Percentiles rank a stretch among this genome's conserved stretches.
phyloP scores from a whole-genome alignment of 768 basidiomycete species.

The Artomyces pyxidatus region DNA sequence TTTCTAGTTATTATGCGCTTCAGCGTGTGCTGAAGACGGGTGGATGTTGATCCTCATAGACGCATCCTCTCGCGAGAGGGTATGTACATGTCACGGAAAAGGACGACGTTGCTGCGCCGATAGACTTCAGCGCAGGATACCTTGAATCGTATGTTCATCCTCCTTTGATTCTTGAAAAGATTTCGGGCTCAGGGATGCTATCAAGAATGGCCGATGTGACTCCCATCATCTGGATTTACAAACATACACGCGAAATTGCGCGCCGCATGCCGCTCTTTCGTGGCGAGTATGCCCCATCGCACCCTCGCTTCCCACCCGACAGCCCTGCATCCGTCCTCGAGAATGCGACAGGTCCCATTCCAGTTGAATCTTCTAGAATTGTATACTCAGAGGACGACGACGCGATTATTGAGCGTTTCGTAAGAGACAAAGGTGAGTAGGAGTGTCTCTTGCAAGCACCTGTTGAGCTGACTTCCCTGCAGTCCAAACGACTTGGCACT shows the following conservation, averaged over 20 bases:
- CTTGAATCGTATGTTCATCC: too few species aligned
- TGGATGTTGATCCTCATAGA: not conserved
- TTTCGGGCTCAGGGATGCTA: too few species aligned
- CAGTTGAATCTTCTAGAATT: constrained; percentile 20
- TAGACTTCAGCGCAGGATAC: constrained; percentile 17
- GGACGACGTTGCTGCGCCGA: constrained; percentile 11
- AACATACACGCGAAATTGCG: constrained; percentile 40
- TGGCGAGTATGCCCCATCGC: constrained; percentile 18
- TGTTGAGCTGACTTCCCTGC: too few species aligned
- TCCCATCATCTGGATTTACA: constrained; percentile 42
- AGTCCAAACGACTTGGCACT: constrained; percentile 25
- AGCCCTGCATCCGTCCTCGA: constrained; percentile 20
- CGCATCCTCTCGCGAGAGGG: constrained; percentile 14
- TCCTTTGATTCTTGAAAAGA: too few species aligned
- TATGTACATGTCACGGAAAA: constrained; percentile 16
- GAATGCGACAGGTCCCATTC: constrained; percentile 14
- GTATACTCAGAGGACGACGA: constrained; percentile 26
- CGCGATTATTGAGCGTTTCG: constrained; percentile 22
- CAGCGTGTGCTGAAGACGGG: not conserved
- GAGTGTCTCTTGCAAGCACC: too few species aligned
- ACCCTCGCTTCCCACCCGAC: constrained; percentile 22
- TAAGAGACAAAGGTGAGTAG: constrained; percentile 11
- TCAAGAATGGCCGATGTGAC: constrained; percentile 26
- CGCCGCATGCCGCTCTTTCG: constrained; percentile 37
- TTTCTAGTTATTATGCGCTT: not conserved